phyloP scores from a whole-genome alignment of 1,284 basidiomycete species.

The Inonotus hispidus region DNA sequence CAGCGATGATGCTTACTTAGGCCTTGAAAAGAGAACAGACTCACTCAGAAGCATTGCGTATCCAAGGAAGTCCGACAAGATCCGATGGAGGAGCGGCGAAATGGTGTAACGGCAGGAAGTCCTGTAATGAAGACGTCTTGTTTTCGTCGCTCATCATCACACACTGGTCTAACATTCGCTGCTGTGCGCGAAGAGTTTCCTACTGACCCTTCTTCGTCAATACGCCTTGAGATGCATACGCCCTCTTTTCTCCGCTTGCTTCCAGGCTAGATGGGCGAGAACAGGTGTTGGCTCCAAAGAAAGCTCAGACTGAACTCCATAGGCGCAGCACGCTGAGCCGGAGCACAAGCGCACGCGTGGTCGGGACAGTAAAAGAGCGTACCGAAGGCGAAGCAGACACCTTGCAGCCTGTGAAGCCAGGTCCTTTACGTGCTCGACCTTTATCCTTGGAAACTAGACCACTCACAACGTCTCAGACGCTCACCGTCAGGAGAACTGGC shows the following conservation, averaged over 20 bases:
- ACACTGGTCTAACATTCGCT: neutral
- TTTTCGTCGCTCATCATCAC: conserved; percentile 1
- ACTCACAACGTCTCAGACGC: neutral
- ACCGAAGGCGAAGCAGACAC: neutral
- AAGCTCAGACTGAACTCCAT: neutral
- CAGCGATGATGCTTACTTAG: no score
- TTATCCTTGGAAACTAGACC: neutral
- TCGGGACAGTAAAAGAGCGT: neutral
- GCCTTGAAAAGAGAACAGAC: no score
- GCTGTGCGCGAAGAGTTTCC: neutral
- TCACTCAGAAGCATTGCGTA: no score
- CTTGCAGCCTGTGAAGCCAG: neutral
- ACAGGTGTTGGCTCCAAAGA: conserved; percentile 8
- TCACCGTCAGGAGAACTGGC: neutral
- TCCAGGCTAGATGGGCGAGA: neutral
- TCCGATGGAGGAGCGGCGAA: no score
- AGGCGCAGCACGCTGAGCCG: neutral
- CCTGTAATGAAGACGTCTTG: neutral
- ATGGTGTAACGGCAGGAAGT: neutral
- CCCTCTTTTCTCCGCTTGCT: conserved; percentile 4
- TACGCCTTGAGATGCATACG: conserved; percentile 1
- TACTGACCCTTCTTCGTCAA: neutral
- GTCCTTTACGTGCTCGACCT: neutral
- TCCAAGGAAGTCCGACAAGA: no score
- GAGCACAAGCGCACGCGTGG: neutral